Evolutionary conservation across 192 early-diverging fungal genomes (phyloP), one percentile per base, ranked within the genome.

Genomic region (Linnemannia schmuckeri): DNA sequence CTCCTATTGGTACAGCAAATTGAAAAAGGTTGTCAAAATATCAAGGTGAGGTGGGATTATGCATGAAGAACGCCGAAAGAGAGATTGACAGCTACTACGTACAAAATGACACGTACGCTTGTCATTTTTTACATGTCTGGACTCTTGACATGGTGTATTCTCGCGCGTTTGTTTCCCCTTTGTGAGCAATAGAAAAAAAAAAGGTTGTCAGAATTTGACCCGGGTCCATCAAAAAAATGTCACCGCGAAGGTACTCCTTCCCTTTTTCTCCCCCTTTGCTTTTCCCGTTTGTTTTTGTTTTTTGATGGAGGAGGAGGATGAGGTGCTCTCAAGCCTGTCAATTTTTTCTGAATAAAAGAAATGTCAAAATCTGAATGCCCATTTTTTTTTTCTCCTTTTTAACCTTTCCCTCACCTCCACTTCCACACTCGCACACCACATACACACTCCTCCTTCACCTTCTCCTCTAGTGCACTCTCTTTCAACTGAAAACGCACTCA

Each of bases 211-310:
- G 70, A 79, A 70, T 44, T 38, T 86, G 83, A 81, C 83, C 69
- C 83, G 83, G 83, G 79, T 49, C 77, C 79, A 10, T n/a, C 22
- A 44, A 54, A 27, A 33, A 57, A 27, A 76, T 79, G 83, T 87
- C 85, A 87, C 85, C 75, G n/a, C 57, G 47, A 78, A 66, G 85
- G 85, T 87, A 87, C 85, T 73, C 85, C 7, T 10, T 46, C 20
- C 9, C 54, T 55, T 10, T 15, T 15, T 17, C 47, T 68, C 41
- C n/a, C 40, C 1, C 35, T 20, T 78, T 38, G 6, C 24, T 12
- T 27, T 3, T 70, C 22, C 22, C 30, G 0, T 70, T 38, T 49
- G 33, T 30, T 69, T 18, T 30, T 54, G 35, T 24, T 76, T 66
- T 44, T 63, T 76, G 40, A 18, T 10, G 3, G 24, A n/a, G 22